Evolutionary conservation across 768 basidiomycete species (phyloP).

Genomic region (Suillus alpinus): DNA sequence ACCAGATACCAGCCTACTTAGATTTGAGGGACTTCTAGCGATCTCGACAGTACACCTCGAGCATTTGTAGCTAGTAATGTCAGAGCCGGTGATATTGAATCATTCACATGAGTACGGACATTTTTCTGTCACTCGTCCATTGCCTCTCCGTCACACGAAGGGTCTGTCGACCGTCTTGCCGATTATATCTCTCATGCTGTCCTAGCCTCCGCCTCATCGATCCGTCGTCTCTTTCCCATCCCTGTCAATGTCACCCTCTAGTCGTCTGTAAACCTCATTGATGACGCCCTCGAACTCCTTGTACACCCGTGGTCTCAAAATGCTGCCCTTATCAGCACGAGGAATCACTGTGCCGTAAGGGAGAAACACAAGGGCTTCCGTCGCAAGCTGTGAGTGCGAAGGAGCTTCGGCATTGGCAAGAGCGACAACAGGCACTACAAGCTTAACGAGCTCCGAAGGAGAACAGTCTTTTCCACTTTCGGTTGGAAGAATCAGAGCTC

Average conservation of each 20-base stretch:
- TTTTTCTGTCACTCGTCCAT: no score
- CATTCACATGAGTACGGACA: no score
- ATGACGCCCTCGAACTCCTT: conserved; percentile 47
- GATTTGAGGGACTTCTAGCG: no score
- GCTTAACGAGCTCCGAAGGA: conserved; percentile 30
- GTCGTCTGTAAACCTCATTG: conserved; percentile 36
- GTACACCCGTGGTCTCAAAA: conserved; percentile 49
- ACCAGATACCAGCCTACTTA: no score
- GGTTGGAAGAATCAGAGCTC: conserved; percentile 49
- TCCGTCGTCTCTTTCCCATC: conserved; percentile 15
- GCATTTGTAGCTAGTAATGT: no score
- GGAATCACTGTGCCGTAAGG: conserved; percentile 48
- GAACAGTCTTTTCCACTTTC: conserved; percentile 32
- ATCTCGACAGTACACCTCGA: no score
- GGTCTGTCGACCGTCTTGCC: conserved; percentile 19
- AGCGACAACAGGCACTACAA: conserved; percentile 41
- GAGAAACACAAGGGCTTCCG: conserved; percentile 50
- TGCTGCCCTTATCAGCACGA: conserved; percentile 49
- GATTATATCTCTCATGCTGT: conserved; percentile 15
- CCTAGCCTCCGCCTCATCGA: conserved; percentile 12
- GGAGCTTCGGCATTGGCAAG: conserved; percentile 51
- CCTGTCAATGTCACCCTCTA: conserved; percentile 39
- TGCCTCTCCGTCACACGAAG: no score
- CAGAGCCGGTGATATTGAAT: no score
- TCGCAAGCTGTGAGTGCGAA: conserved; percentile 47